Base-by-base conservation (phyloP, 805 yeast genomes). In the Starmerella scarabaei region DNA sequence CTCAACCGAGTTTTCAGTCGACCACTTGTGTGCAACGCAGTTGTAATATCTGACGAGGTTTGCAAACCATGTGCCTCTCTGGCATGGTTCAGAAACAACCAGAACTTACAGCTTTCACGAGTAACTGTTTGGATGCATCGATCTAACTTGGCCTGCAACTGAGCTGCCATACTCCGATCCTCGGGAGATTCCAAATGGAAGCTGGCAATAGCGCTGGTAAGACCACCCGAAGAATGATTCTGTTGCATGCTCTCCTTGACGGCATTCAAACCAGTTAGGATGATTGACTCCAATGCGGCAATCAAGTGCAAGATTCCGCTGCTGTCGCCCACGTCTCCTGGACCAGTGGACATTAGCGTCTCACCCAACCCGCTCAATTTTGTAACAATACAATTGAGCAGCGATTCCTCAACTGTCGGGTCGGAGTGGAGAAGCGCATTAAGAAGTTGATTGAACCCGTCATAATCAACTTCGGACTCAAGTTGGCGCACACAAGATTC, bases 171-270 rank as follows among this genome's bases (percentile, higher is more conserved):
- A 16, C 69, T 60, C 33, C 71, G 44, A n/a, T 58, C 57, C 12
- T 65, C 65, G 0, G 79, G 80, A 0, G 80, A 65, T 44, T 81
- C 93, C 12, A 75, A 70, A 44, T 71, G 80, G 53, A 81, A 80
- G 11, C 50, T 45, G 11, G 45, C 36, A 11, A 46, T 21, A 14
- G 42, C 39, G 17, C 41, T 21, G 15, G 47, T 32, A 8, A 42
- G 15, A 8, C 48, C 43, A 12, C 47, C 29, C 15, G 31, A 6
- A 14, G 23, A 18, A 19, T 19, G 21, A 19, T 9, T 35, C 4
- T 16, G 23, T 8, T 35, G 37, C 14, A 17, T 9, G 14, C 23
- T 21, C 15, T 21, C 26, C 18, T 37, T 27, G 11, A 37, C 35
- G 20, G 20, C 20, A 11, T 33, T 30, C 5, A 40, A 6, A 2